These are phyloP conservation scores for Gyromitra esculenta DNA, from an alignment of 2,329 filamentous ascomycete species.

Conservation along the genomic window DNA sequence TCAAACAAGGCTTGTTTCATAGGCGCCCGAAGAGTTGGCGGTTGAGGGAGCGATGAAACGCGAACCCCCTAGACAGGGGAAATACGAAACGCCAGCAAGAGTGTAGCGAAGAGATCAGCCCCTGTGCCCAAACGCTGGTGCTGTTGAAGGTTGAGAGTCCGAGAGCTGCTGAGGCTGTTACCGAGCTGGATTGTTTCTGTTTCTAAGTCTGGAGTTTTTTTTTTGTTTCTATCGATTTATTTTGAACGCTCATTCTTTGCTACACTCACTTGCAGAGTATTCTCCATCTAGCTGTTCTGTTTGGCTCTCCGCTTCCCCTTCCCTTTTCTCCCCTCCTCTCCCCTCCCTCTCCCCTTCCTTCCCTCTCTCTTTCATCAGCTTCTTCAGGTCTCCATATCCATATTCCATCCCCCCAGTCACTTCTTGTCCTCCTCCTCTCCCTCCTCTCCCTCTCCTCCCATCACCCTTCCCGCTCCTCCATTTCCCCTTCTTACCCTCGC, in stretches of 20 bases:
- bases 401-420: constrained; percentile 56
- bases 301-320: constrained; percentile 46
- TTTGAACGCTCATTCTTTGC: neutral
- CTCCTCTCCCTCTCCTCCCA: constrained; percentile 57
- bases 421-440: constrained; percentile 56
- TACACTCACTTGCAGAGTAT: neutral
- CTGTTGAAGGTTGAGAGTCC: constrained; percentile 26
- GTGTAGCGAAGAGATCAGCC: constrained; percentile 35
- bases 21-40: constrained; percentile 49
- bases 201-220: constrained; percentile 21
- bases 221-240: constrained; percentile 18
- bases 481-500: constrained; percentile 57
- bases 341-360: constrained; percentile 44
- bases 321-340: constrained; percentile 51
- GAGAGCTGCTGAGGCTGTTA: constrained; percentile 40
- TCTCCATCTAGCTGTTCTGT: constrained; percentile 13
- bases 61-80: constrained; percentile 51
- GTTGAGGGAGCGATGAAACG: constrained; percentile 53
- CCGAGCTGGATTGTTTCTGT: constrained; percentile 42
- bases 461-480: constrained; percentile 58
- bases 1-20: constrained; percentile 51
- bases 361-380: constrained; percentile 19
- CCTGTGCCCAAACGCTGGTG: constrained; percentile 42
- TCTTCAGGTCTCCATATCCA: constrained; percentile 50
- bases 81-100: constrained; percentile 52